Conservation (phyloP, 2,329 filamentous ascomycete species). For the Colletotrichum brevisporum region DNA sequence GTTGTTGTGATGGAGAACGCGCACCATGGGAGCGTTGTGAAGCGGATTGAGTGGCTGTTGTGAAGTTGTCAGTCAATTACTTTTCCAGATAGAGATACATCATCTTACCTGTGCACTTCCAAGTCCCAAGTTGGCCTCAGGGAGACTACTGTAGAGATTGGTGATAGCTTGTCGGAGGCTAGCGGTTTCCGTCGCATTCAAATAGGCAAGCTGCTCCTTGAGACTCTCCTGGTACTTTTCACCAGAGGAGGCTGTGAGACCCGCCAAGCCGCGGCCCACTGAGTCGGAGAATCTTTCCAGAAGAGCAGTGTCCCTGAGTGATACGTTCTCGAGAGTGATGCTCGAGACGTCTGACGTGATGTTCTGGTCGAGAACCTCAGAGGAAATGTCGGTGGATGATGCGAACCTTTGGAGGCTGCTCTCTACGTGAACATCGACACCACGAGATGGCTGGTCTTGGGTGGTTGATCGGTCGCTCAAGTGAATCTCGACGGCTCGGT, state of each 20-base stretch:
- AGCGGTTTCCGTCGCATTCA: constrained; percentile 49
- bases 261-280: constrained; percentile 9
- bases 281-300: constrained; percentile 49
- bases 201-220: constrained; percentile 42
- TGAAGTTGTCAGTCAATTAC: constrained; percentile 32
- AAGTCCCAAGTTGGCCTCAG: constrained; percentile 48
- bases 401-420: constrained; percentile 64
- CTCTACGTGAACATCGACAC: constrained; percentile 63
- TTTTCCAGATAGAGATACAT: constrained; percentile 39
- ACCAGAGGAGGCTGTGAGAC: constrained; percentile 14
- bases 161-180: constrained; percentile 53
- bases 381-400: constrained; percentile 51
- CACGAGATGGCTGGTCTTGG: constrained; percentile 49
- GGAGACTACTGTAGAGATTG: constrained; percentile 52
- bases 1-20: constrained; percentile 55
- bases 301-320: constrained; percentile 60
- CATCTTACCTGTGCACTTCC: constrained; percentile 60
- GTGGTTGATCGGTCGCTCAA: constrained; percentile 65
- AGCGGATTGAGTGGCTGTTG: constrained; percentile 70
- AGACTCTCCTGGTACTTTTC: constrained; percentile 31
- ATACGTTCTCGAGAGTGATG: constrained; percentile 62
- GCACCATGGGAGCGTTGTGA: constrained; percentile 68
- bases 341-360: constrained; percentile 46
- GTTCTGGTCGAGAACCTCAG: constrained; percentile 44
- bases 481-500: constrained; percentile 92